Conservation (phyloP, 176 grass and related monocot genomes). For the Ananas comosus region DNA sequence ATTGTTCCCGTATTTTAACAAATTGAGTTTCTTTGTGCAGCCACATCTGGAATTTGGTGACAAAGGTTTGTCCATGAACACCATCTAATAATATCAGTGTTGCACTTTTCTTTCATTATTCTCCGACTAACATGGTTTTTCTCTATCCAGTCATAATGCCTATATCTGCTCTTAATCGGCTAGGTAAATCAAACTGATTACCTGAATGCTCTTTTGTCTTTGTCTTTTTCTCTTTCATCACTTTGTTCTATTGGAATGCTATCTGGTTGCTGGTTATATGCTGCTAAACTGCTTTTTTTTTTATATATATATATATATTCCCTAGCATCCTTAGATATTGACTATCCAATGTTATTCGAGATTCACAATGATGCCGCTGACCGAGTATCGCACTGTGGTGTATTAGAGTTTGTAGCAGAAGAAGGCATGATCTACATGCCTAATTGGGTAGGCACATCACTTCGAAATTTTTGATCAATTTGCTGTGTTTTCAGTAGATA, state of each 20-base stretch:
- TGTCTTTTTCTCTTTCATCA: background rate
- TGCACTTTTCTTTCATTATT: background rate
- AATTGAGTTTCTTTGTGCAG: conserved; percentile 33
- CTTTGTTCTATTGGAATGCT: conserved; percentile 13
- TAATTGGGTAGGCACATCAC: conserved; percentile 52
- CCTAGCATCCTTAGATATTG: conserved; percentile 68
- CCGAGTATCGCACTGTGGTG: conserved; percentile 77
- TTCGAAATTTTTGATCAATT: background rate
- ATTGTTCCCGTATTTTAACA: conserved; percentile 7
- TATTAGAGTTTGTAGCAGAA: conserved; percentile 90
- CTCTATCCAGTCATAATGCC: conserved; percentile 75
- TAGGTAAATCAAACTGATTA: conserved; percentile 41
- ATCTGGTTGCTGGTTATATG: background rate
- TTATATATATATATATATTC: background rate
- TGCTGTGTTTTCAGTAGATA: background rate
- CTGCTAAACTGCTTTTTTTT: conserved; percentile 19
- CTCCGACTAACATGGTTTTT: conserved; percentile 17
- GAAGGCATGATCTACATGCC: conserved; percentile 96
- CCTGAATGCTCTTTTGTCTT: background rate
- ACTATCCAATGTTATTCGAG: conserved; percentile 93
- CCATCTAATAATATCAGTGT: conserved; percentile 1
- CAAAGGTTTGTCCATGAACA: conserved; percentile 32
- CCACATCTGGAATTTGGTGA: conserved; percentile 73
- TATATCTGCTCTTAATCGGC: conserved; percentile 76
- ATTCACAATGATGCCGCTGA: conserved; percentile 54